Base-by-base conservation (phyloP, 768 basidiomycete species). In the Suillus subluteus region DNA sequence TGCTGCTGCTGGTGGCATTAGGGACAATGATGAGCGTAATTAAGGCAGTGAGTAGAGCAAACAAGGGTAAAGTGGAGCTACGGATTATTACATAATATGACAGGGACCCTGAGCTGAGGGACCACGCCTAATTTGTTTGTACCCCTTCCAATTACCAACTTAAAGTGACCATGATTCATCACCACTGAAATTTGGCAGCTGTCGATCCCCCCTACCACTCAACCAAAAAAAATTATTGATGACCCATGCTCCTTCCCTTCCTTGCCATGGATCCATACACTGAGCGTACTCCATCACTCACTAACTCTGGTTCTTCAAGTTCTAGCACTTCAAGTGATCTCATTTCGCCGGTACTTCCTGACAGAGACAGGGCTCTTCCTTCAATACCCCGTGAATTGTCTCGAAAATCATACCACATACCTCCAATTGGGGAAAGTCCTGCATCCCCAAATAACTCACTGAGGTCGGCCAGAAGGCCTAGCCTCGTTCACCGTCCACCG, bases 221-320 rank as follows among this genome's bases (percentile, higher is more conserved):
- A 26, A 44, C 40, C 3, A 38, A 48, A 37, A n/a, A 46, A 43
- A 18, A 1, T 4, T 15, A 62, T 32, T 18, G 21, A 41, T 46
- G 64, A 62, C 62, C 66, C 2, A 68, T 70, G 70, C 65, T 65
- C 16, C 58, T 16, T 23, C 62, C 68, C 41, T 70, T 71, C 62
- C 74, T 68, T 9, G 32, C 58, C 41, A 76, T 76, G 76, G 70
- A 74, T 41, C 63, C 70, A 32, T 72, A 73, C 65, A 12, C 63
- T 23, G 70, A 75, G 52, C 63, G 73, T 8, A 74, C 73, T 0
- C 76, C 76, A 15, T 78, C 78, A 1, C 76, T 78, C 69, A 70
- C 67, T 0, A 65, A 64, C 44, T 79, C 78, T 8, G 74, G 75
- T 41, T 65, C 67, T 18, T 67, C 66, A 18, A 58, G 65, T 15